Base-by-base conservation (phyloP, 2,329 filamentous ascomycete genomes). In the Aureobasidium vineae region DNA sequence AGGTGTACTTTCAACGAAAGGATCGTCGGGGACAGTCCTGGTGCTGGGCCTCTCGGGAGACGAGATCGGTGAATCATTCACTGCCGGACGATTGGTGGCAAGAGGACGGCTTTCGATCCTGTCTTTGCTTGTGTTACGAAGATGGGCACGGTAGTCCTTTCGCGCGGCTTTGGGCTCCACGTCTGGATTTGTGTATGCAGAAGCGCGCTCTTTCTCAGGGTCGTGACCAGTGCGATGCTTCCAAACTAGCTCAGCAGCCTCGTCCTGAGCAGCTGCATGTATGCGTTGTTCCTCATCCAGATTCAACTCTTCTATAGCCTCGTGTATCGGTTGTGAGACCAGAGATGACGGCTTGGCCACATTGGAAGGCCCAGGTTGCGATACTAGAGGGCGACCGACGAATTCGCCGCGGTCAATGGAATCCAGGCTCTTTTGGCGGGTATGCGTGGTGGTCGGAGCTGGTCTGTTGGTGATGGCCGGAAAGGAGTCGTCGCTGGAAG, bases 201-300 rank as follows among this genome's bases (percentile, higher is more conserved):
- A 78, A 69, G 81, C 77, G 19, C 83, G 81, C 68, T 82, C 83
- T 38, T 82, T 82, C 71, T 87, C 89, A 11, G 88, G 85, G 1
- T 86, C 85, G 50, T 86, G 84, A 2, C 89, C 88, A 70, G 91
- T 84, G 73, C 89, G 83, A 74, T 94, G 90, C 73, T 88, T 86
- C 84, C 86, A 92, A 50, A 94, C 90, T 53, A 94, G 81, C 75
- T 93, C 89, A 1, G 89, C 88, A 13, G 90, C 90, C 75, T 94
- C 90, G 68, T 91, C 82, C 68, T 91, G 86, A 36, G 90, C 90
- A 47, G 88, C 88, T 15, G 85, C 80, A 74, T 90, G 89, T 57
- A 93, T 75, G 52, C 84, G 85, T 67, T 81, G 76, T 67, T 89
- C 87, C 23, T 88, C 86, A 2, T 86, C 82, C 33, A 90, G 69